phyloP scores from a whole-genome alignment of 2,329 filamentous ascomycete genomes.

The Talaromyces sp. region DNA sequence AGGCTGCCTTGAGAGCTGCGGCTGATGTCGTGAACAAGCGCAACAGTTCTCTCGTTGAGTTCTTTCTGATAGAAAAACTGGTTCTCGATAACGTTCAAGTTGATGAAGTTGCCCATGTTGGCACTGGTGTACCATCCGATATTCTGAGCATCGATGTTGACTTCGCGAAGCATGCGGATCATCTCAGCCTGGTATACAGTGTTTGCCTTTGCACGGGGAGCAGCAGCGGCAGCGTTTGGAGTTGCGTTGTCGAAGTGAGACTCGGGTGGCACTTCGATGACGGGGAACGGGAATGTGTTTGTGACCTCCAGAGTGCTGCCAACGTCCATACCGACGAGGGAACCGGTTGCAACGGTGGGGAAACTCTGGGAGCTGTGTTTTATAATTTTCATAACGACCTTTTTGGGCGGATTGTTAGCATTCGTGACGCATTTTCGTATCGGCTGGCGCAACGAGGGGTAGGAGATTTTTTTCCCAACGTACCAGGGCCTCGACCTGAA shows the following conservation, averaged over 20 bases:
- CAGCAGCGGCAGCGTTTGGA: conserved; percentile 73
- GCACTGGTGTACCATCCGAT: conserved; percentile 98
- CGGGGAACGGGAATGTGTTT: conserved; percentile 91
- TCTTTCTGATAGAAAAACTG: conserved; percentile 96
- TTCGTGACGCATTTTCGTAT: conserved; percentile 7
- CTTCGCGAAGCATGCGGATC: conserved; percentile 93
- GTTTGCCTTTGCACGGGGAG: conserved; percentile 88
- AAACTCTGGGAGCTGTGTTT: conserved; percentile 88
- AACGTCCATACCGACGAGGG: conserved; percentile 88
- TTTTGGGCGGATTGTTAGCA: conserved; percentile 8
- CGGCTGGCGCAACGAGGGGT: conserved; percentile 19
- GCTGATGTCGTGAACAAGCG: conserved; percentile 91
- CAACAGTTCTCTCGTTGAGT: conserved; percentile 76
- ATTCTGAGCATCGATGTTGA: conserved; percentile 97
- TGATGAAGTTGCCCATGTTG: conserved; percentile 98
- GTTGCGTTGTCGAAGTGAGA: conserved; percentile 64
- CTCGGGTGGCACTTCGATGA: conserved; percentile 66
- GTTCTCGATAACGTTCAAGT: conserved; percentile 93
- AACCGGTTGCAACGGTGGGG: conserved; percentile 83
- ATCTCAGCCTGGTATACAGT: conserved; percentile 87
- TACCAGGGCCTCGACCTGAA: conserved; percentile 94
- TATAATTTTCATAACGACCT: conserved; percentile 97
- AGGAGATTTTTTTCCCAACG: conserved; percentile 35
- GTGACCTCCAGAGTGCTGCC: conserved; percentile 80
- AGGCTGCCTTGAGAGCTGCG: conserved; percentile 87